Conservation (phyloP, 495 filamentous ascomycete genomes). For the Paragyromitra xinjiangensis region DNA sequence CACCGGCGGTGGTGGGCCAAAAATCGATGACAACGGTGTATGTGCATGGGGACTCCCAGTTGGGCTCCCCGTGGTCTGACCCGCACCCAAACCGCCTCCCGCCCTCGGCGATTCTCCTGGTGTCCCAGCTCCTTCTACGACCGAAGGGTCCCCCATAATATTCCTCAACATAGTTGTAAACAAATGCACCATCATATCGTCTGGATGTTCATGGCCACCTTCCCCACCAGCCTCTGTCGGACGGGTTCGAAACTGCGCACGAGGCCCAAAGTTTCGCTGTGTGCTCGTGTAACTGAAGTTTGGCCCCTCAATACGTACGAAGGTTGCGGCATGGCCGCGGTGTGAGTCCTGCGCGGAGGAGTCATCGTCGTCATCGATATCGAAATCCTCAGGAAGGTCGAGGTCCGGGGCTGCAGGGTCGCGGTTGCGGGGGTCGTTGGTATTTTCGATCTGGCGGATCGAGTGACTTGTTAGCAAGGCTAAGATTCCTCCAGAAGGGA, state of each 20-base stretch:
- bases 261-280: conserved; percentile 46
- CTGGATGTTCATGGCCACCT: conserved; percentile 25
- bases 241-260: conserved; percentile 3
- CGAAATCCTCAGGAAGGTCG: conserved; percentile 55
- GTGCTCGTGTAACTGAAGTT: conserved; percentile 51
- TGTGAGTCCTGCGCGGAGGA: neutral
- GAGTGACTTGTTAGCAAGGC: conserved; percentile 7
- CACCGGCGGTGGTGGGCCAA: conserved; percentile 28
- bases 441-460: conserved; percentile 48
- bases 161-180: conserved; percentile 51
- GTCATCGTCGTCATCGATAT: conserved; percentile 50
- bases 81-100: neutral
- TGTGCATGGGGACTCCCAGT: conserved; percentile 33
- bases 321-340: conserved; percentile 41
- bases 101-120: conserved; percentile 8
- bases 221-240: conserved; percentile 16
- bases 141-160: conserved; percentile 33
- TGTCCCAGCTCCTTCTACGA: neutral
- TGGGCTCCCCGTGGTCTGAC: conserved; percentile 10
- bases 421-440: conserved; percentile 49
- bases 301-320: conserved; percentile 56
- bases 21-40: conserved; percentile 37
- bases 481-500: neutral
- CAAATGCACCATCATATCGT: conserved; percentile 48
- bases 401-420: neutral